Base-by-base conservation (phyloP, 495 filamentous ascomycete genomes). In the Apodospora peruviana region DNA sequence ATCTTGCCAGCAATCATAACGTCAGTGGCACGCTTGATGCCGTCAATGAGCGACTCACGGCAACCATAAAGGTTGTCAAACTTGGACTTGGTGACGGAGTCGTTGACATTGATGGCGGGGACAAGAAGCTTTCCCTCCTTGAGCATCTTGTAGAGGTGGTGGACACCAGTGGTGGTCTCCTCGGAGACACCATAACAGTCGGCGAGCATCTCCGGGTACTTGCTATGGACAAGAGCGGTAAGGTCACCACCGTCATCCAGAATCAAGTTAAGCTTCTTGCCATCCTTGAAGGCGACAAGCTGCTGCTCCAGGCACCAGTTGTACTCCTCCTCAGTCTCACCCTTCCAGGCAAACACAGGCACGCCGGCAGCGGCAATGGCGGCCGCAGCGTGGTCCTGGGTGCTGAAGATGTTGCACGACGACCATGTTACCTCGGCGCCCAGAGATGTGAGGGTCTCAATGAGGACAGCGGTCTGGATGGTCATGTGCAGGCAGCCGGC, bases 41-140 rank as follows among this genome's bases (percentile, higher is more conserved):
- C 93, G 71, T 98, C 93, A 55, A 98, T 85, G 64, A 98, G 84
- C 50, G 93, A 96, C 79, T 98, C 93, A 67, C 89, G 85, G 88
- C 93, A 98, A 58, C 94, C 94, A 81, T 97, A 98, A 48, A 97
- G 79, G 81, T 98, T 98, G 82, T 98, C 93, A 71, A 98, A 98
- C 80, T 98, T 98, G 75, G 90, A 96, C 85, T 97, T 96, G 69
- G 93, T 96, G 65, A 96, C 91, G 52, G 87, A 88, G 81, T 96
- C 91, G 78, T 98, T 98, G 78, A 98, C 93, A 74, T 98, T 98
- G 84, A 98, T 91, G 68, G 94, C 82, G 50, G 93, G 93, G 53
- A 95, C 87, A 43, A 94, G 85, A 55, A 98, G 89, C 69, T 83
- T 83, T 68, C 83, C 80, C 45, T 85, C 81, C 84, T 97, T 97